phyloP scores from a whole-genome alignment of 768 basidiomycete genomes.

The Macrolepiota fuliginosa region DNA sequence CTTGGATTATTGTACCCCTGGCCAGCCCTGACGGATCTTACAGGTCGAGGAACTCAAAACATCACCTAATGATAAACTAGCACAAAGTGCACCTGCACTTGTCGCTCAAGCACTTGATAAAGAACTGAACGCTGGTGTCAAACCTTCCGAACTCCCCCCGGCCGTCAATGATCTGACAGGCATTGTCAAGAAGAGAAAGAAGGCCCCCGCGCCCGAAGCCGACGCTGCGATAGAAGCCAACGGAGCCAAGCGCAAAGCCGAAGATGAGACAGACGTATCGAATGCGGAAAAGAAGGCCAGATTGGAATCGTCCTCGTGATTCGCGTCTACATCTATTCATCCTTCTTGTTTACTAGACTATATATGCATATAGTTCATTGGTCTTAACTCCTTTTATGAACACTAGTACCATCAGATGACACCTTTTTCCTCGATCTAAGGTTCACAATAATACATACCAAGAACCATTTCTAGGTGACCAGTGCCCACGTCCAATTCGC shows the following conservation, averaged over 20 bases:
- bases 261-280: constrained; percentile 47
- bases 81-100: constrained; percentile 62
- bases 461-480: background rate
- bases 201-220: constrained; percentile 35
- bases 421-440: background rate
- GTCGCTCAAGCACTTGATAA: constrained; percentile 70
- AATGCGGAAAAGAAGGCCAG: constrained; percentile 64
- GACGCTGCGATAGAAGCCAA: constrained; percentile 19
- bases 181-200: constrained; percentile 89
- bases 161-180: constrained; percentile 81
- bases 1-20: background rate
- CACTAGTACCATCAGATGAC: background rate
- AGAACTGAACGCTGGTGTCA: constrained; percentile 52
- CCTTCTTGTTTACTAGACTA: constrained; percentile 14
- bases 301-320: constrained; percentile 38
- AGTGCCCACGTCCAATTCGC: no score
- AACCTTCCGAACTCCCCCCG: constrained; percentile 30
- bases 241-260: constrained; percentile 67
- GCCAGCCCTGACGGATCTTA: background rate
- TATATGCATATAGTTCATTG: constrained; percentile 1
- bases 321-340: background rate
- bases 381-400: background rate
- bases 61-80: constrained; percentile 58
- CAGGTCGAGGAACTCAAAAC: constrained; percentile 92
- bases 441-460: background rate